Percentiles rank a stretch among this genome's conserved stretches.
These are phyloP conservation scores for Fusarium musae DNA, from an alignment of 2,329 filamentous ascomycete species.

Conservation along the genomic window DNA sequence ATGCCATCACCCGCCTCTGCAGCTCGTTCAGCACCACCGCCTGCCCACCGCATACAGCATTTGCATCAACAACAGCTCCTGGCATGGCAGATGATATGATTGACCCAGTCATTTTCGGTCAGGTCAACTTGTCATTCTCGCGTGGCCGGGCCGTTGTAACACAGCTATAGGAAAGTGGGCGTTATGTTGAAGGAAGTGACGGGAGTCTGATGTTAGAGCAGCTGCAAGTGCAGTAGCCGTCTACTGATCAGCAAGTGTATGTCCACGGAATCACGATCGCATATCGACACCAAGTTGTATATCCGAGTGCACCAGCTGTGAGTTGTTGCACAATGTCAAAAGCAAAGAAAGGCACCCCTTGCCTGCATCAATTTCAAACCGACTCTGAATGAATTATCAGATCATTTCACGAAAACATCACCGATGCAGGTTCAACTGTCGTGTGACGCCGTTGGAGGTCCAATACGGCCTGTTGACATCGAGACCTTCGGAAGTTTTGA, in stretches of 20 bases:
- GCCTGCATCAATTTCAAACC: conserved; percentile 25
- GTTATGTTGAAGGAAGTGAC: not conserved
- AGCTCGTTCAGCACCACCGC: conserved; percentile 3
- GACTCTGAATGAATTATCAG: conserved; percentile 13
- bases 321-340: not conserved
- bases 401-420: conserved; percentile 21
- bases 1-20: conserved; percentile 38
- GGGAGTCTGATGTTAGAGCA: not conserved
- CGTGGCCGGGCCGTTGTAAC: not conserved
- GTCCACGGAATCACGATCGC: not conserved
- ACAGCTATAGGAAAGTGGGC: not conserved
- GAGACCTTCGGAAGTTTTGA: conserved; percentile 28
- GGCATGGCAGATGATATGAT: not conserved
- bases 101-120: not conserved
- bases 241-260: not conserved
- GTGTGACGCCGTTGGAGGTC: conserved; percentile 29
- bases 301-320: not conserved
- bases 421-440: conserved; percentile 35
- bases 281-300: not conserved
- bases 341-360: not conserved
- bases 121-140: conserved; percentile 1
- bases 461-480: conserved; percentile 15
- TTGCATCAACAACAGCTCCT: not conserved
- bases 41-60: not conserved
- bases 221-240: conserved; percentile 1